A percentile compares a stretch with the other conserved stretches of the same genome.
These are phyloP conservation scores for Coniochaeta hoffmannii DNA, from an alignment of 2,329 filamentous ascomycete genomes.

Conservation along the genomic window DNA sequence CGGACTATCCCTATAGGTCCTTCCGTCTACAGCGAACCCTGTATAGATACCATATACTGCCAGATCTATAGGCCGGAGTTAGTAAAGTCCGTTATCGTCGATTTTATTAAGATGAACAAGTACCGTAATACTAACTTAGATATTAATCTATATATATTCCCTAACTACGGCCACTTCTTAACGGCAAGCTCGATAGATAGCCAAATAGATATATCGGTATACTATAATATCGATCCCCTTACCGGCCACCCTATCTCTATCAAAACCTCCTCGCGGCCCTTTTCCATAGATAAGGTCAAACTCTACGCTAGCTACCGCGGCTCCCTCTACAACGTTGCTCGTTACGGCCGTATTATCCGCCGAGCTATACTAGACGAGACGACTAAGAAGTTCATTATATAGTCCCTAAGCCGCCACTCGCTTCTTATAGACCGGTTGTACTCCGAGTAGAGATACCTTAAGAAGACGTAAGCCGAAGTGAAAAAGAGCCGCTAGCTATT, in stretches of 20 bases:
- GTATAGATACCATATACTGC: slow-evolving; percentile 49
- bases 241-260: too few species aligned
- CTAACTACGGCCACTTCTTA: slow-evolving; percentile 56
- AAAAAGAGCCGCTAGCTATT: too few species aligned
- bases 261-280: too few species aligned
- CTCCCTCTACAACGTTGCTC: too few species aligned
- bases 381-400: slow-evolving; percentile 55
- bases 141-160: slow-evolving; percentile 54
- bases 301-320: too few species aligned
- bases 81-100: slow-evolving; percentile 37
- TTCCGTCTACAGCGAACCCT: slow-evolving; percentile 56
- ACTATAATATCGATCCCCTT: slow-evolving; percentile 42
- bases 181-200: slow-evolving; percentile 55
- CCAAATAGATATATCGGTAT: slow-evolving; percentile 43
- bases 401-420: too few species aligned
- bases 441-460: too few species aligned
- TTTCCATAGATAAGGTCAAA: too few species aligned
- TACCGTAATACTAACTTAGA: slow-evolving; percentile 53
- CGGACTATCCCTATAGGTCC: too few species aligned
- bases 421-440: too few species aligned
- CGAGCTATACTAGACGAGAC: slow-evolving; percentile 54
- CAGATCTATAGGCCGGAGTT: slow-evolving; percentile 48
- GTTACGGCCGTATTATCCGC: slow-evolving; percentile 56
- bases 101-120: slow-evolving; percentile 44
- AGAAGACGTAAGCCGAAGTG: too few species aligned